Evolutionary conservation across 1,284 basidiomycete species (phyloP), one percentile per base, ranked within the genome.

Genomic region (Rhizopogon parksii): DNA sequence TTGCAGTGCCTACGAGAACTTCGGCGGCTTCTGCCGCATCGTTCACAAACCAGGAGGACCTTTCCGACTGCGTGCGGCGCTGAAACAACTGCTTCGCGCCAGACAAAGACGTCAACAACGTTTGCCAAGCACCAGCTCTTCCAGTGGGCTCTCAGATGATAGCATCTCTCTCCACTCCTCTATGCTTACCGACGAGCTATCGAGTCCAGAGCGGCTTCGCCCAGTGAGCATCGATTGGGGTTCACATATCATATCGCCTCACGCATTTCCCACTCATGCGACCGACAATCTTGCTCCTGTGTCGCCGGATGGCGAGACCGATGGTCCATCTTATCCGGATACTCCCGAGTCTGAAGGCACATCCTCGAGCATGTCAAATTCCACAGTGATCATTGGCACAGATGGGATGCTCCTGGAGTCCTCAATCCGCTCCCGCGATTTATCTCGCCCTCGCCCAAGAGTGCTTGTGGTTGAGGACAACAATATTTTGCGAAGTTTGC

Each of bases 11-110:
- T 86, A 88, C 61, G 88, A 91, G 61, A 75, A 75, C 25, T 79
- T 83, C n/a, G 93, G 93, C 15, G 92, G 93, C 27, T 88, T 91
- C 66, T 90, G 88, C 65, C 81, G 90, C 12, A 75, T 93, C 36
- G 70, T 95, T 19, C 91, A 88, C 76, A 97, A 97, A 67, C 94
- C 94, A 2, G 84, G 85, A 25, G 92, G 93, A 0, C 94, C 93
- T 0, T 80, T 81, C 46, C 82, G 85, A 30, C 73, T 96, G 49
- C 78, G 83, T 34, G 65, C 76, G 12, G 78, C 84, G 4, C 71
- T 95, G 48, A 83, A 83, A 61, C 78, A 85, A n/a, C 84, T 83
- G 57, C 62, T 90, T 21, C 80, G 88, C 57, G 79, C 82, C 57
- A 53, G 56, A 42, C 67, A 70, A 24, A 62, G 66, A 35, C 66